A percentile compares a stretch with the other conserved stretches of the same genome.
Evolutionary conservation across 2,329 filamentous ascomycete genomes (phyloP).

Genomic region (Neurospora sp.): DNA sequence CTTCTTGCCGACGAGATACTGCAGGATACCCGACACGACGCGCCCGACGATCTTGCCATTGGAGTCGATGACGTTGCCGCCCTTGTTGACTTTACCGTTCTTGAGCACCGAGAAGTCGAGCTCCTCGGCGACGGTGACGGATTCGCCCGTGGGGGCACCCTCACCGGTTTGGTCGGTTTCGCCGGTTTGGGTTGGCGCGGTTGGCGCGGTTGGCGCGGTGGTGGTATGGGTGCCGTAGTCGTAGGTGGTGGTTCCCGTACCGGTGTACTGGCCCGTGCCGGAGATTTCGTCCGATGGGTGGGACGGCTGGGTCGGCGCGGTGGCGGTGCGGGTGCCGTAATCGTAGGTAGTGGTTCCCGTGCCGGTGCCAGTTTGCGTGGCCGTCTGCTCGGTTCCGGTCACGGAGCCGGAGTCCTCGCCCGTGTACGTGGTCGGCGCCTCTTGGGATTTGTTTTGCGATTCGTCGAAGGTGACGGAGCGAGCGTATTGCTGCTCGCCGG

Average conservation of each 20-base stretch:
- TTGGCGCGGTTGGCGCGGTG: constrained; percentile 6
- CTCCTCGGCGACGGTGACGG: constrained; percentile 17
- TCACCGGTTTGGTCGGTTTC: constrained; percentile 4
- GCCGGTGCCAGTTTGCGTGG: constrained; percentile 1
- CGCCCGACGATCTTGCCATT: constrained; percentile 48
- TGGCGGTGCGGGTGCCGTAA: constrained; percentile 1
- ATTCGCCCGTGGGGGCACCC: neutral
- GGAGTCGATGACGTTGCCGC: constrained; percentile 46
- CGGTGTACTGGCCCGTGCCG: constrained; percentile 1
- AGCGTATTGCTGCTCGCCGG: neutral
- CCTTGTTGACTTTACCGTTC: constrained; percentile 48
- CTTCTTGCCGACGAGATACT: constrained; percentile 54
- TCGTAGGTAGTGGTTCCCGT: constrained; percentile 19
- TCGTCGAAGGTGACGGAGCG: constrained; percentile 1
- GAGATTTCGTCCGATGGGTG: constrained; percentile 1
- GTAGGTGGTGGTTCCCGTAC: constrained; percentile 19
- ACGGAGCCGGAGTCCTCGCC: neutral
- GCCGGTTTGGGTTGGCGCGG: constrained; percentile 6
- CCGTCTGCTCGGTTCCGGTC: neutral
- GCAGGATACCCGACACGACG: constrained; percentile 52
- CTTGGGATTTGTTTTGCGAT: neutral
- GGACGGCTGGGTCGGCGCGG: constrained; percentile 1
- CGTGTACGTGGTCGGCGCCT: neutral
- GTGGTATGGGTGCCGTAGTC: constrained; percentile 2
- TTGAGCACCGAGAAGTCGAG: constrained; percentile 41